Conservation (phyloP, 306 rosid species). For the Phaseolus lunatus region DNA sequence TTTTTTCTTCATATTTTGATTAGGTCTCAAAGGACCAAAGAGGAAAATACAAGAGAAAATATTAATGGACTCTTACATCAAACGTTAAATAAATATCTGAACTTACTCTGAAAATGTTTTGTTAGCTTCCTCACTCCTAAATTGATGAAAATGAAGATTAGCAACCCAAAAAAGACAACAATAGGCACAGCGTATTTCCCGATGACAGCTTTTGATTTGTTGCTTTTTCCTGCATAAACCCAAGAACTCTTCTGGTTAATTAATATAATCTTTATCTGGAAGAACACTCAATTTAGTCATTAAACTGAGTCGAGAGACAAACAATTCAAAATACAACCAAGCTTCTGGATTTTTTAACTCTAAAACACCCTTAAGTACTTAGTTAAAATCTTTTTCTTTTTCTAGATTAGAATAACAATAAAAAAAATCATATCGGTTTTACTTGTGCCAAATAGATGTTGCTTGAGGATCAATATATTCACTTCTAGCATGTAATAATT, state of each 20-base stretch:
- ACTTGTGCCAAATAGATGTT: not conserved
- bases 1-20: not conserved
- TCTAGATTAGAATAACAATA: not conserved
- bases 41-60: not conserved
- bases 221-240: slow-evolving; percentile 44
- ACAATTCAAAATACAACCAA: not conserved
- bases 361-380: not conserved
- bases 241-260: not conserved
- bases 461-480: not conserved
- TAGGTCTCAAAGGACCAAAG: not conserved
- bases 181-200: slow-evolving; percentile 34
- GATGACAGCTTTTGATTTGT: slow-evolving; percentile 17
- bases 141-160: slow-evolving; percentile 37
- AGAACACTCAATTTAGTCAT: not conserved
- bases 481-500: not conserved
- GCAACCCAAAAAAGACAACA: slow-evolving; percentile 37
- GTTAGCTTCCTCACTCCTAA: slow-evolving; percentile 41
- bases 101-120: slow-evolving; percentile 38
- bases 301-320: not conserved
- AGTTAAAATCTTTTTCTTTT: not conserved
- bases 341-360: not conserved
- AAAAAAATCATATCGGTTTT: not conserved
- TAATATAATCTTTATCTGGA: not conserved
- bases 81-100: not conserved
- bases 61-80: not conserved